These are phyloP conservation scores for Pulveroboletus sp. DNA, from an alignment of 768 basidiomycete genomes.

Conservation along the genomic window DNA sequence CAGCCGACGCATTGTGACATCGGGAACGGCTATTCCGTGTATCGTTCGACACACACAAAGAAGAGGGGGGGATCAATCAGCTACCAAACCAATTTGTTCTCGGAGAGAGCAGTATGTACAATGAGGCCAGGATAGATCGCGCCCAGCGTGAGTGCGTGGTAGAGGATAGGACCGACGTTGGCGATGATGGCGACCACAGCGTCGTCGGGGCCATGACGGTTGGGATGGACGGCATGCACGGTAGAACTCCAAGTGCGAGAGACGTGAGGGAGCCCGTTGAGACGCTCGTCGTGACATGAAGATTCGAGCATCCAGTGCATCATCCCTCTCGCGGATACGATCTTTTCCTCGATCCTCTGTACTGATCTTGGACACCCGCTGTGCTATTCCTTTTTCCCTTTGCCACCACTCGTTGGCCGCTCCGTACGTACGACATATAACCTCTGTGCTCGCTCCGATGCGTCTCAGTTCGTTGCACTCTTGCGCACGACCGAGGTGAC, in stretches of 20 bases:
- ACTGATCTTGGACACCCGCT: too few relatives aligned
- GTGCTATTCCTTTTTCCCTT: too few relatives aligned
- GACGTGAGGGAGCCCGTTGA: constrained; percentile 23
- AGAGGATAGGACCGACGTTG: constrained; percentile 37
- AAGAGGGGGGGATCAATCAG: not conserved
- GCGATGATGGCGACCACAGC: constrained; percentile 36
- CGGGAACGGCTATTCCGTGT: constrained; percentile 23
- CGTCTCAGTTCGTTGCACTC: too few relatives aligned
- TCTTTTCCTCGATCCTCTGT: too few relatives aligned
- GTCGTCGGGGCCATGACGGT: constrained; percentile 26
- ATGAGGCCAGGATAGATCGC: constrained; percentile 18
- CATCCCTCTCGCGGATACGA: too few relatives aligned
- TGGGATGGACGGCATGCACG: constrained; percentile 39
- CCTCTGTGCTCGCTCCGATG: too few relatives aligned
- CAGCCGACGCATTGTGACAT: constrained; percentile 32
- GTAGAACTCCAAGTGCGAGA: constrained; percentile 41
- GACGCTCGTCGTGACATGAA: constrained; percentile 17
- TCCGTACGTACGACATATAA: too few relatives aligned
- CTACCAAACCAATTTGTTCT: not conserved
- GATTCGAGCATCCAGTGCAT: too few relatives aligned
- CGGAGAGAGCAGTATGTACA: not conserved
- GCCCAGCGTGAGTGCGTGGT: constrained; percentile 39
- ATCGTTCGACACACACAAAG: not conserved
- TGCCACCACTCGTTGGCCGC: too few relatives aligned
- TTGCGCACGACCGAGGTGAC: too few relatives aligned